These are phyloP conservation scores for Vachellia pachyceras DNA, from an alignment of 306 rosid species.

Conservation along the genomic window DNA sequence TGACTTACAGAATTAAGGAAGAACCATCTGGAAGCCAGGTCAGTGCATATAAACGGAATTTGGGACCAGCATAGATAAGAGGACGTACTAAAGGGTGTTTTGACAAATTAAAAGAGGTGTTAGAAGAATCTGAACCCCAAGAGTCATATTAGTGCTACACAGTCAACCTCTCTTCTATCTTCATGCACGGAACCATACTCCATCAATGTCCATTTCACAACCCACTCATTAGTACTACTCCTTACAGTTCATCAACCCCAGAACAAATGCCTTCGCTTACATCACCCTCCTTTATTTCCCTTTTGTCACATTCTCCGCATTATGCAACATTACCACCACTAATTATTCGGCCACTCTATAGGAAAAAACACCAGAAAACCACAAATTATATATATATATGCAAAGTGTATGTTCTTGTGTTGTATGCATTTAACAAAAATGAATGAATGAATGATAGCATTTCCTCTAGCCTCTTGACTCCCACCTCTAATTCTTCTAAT, in stretches of 20 bases:
- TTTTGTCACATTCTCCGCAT: not conserved
- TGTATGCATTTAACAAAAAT: too few relatives aligned
- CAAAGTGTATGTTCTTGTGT: too few relatives aligned
- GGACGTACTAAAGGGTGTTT: not conserved
- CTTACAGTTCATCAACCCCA: not conserved
- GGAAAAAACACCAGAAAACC: too few relatives aligned
- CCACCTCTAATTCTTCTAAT: not conserved
- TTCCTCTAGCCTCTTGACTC: not conserved
- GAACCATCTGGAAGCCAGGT: not conserved
- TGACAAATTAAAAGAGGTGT: not conserved
- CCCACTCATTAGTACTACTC: not conserved
- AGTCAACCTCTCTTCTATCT: not conserved
- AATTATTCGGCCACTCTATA: not conserved
- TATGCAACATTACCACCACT: not conserved
- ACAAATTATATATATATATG: too few relatives aligned
- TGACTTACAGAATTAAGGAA: not conserved
- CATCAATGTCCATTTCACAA: not conserved
- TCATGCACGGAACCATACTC: not conserved
- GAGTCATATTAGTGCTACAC: not conserved
- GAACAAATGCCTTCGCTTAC: not conserved
- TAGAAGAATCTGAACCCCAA: slow-evolving; percentile 37
- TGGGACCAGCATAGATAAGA: slow-evolving; percentile 37
- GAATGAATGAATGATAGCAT: too few relatives aligned
- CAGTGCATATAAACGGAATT: slow-evolving; percentile 23
- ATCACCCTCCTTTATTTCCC: not conserved